Conservation (phyloP, 192 early-diverging fungal genomes). For the Coemansia sp. region DNA sequence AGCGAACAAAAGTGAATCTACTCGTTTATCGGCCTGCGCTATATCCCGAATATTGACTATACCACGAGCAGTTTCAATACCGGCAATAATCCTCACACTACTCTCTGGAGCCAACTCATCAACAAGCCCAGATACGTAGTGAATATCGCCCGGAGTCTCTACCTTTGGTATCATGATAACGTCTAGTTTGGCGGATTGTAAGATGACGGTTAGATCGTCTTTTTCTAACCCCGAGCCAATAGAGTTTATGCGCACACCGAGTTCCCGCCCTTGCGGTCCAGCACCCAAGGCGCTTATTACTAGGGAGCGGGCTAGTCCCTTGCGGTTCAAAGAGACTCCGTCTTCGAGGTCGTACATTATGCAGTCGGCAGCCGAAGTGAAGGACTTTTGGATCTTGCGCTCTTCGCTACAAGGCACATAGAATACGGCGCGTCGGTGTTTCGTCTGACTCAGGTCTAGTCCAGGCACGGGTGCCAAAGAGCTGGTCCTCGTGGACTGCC, state of each 20-base stretch:
- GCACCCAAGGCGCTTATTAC: constrained; percentile 71
- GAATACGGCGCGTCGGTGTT: constrained; percentile 45
- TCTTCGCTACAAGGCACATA: constrained; percentile 87
- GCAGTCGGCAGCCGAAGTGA: constrained; percentile 71
- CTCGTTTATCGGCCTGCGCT: constrained; percentile 67
- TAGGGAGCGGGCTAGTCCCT: constrained; percentile 74
- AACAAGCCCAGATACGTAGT: constrained; percentile 74
- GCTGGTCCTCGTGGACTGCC: constrained; percentile 4
- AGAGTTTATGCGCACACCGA: constrained; percentile 89
- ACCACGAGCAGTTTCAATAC: constrained; percentile 86
- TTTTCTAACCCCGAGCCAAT: constrained; percentile 76
- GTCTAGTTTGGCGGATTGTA: constrained; percentile 66
- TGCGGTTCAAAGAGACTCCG: constrained; percentile 80
- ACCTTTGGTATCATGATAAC: constrained; percentile 91
- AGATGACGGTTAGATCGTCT: constrained; percentile 78
- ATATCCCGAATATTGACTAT: constrained; percentile 88
- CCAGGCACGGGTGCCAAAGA: constrained; percentile 35
- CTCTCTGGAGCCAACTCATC: constrained; percentile 66
- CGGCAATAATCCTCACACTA: constrained; percentile 81
- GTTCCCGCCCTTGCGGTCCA: constrained; percentile 56
- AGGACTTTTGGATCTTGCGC: constrained; percentile 81
- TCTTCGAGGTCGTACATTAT: constrained; percentile 95
- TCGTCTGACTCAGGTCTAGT: constrained; percentile 22
- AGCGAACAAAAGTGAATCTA: constrained; percentile 87
- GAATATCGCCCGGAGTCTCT: constrained; percentile 73